These are phyloP conservation scores for Entoloma clypeatum DNA, from an alignment of 1,284 basidiomycete species.

Conservation along the genomic window DNA sequence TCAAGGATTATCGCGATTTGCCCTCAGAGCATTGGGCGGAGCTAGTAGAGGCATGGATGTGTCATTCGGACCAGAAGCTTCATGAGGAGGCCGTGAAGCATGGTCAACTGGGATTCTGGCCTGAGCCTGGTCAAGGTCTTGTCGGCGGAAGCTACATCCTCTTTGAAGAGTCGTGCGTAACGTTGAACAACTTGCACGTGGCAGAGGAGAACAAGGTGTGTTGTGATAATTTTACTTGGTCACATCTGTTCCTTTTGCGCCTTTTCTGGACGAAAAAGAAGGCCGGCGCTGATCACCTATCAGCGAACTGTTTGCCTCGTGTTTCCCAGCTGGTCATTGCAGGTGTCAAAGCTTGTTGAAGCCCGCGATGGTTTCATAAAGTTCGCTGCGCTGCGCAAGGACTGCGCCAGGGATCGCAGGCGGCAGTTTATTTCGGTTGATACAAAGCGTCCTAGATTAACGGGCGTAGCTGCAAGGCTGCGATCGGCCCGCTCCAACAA, in stretches of 20 bases:
- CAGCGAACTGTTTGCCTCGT: slow-evolving; percentile 51
- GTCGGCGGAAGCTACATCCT: slow-evolving; percentile 86
- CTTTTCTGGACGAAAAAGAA: slow-evolving; percentile 76
- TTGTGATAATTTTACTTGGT: slow-evolving; percentile 19
- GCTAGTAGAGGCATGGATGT: slow-evolving; percentile 97
- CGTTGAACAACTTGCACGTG: slow-evolving; percentile 50
- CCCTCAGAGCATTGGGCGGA: slow-evolving; percentile 97
- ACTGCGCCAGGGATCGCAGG: slow-evolving; percentile 34
- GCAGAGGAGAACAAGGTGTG: slow-evolving; percentile 54
- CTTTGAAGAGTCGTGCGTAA: slow-evolving; percentile 60
- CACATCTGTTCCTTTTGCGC: slow-evolving; percentile 5
- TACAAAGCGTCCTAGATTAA: slow-evolving; percentile 85
- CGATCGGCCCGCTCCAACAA: slow-evolving; percentile 66
- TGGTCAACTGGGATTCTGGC: slow-evolving; percentile 78
- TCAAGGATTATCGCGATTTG: slow-evolving; percentile 70
- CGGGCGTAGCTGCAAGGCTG: slow-evolving; percentile 20
- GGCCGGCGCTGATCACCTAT: slow-evolving; percentile 74
- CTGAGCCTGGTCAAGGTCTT: slow-evolving; percentile 61
- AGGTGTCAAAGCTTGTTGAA: slow-evolving; percentile 31
- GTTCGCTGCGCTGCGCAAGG: slow-evolving; percentile 19
- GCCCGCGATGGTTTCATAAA: slow-evolving; percentile 52
- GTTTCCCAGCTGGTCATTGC: slow-evolving; percentile 11
- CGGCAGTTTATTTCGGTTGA: slow-evolving; percentile 62
- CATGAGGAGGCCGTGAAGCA: slow-evolving; percentile 65
- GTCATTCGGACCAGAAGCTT: slow-evolving; percentile 85